phyloP scores from a whole-genome alignment of 371 early-diverging fungal species.

The Mucor saturninus region DNA sequence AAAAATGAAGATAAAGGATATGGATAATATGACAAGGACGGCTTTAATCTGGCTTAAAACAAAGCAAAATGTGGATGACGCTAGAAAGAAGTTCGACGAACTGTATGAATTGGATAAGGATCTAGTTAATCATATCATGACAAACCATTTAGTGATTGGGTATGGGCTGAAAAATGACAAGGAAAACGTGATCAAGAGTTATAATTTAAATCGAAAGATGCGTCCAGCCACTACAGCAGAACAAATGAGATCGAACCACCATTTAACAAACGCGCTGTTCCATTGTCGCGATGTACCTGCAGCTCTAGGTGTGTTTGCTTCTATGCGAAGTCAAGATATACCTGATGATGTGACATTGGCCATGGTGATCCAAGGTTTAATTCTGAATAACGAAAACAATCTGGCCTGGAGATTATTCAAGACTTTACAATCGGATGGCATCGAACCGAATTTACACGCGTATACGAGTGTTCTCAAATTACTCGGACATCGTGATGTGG shows the following conservation, averaged over 20 bases:
- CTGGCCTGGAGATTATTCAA: conserved; percentile 49
- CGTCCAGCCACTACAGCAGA: not conserved
- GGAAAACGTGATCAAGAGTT: conserved; percentile 18
- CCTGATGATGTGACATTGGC: conserved; percentile 50
- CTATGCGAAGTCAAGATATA: conserved; percentile 36
- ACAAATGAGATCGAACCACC: conserved; percentile 28
- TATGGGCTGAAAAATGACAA: conserved; percentile 30
- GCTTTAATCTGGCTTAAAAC: conserved; percentile 42
- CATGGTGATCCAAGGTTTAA: conserved; percentile 48
- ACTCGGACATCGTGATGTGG: conserved; percentile 11
- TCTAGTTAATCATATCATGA: conserved; percentile 42
- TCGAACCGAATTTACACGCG: conserved; percentile 42
- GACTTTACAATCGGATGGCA: conserved; percentile 26
- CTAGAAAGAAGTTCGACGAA: conserved; percentile 30
- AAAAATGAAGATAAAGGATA: conserved; percentile 15
- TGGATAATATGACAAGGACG: conserved; percentile 35
- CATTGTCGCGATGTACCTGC: conserved; percentile 50
- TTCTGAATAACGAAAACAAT: conserved; percentile 41
- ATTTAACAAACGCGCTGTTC: conserved; percentile 43
- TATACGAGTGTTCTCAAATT: conserved; percentile 41
- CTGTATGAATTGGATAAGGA: conserved; percentile 21
- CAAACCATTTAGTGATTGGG: conserved; percentile 42
- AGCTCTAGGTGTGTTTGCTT: conserved; percentile 38
- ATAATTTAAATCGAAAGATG: conserved; percentile 1
- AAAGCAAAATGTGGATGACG: conserved; percentile 31